Conservation (phyloP, 2,329 filamentous ascomycete genomes). For the Penicillium hordei region DNA sequence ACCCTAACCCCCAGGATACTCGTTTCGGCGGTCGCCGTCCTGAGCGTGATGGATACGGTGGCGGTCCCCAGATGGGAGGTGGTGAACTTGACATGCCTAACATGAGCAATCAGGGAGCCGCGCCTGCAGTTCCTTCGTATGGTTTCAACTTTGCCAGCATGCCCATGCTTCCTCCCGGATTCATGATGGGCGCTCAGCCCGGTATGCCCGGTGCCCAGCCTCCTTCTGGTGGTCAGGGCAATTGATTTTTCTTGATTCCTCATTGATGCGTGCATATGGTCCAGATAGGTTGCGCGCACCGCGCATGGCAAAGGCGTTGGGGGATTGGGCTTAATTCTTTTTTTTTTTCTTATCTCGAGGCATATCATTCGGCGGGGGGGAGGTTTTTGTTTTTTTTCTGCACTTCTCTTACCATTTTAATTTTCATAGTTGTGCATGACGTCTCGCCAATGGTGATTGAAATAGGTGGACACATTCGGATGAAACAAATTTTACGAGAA, state of each 20-base stretch:
- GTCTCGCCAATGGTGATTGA: background rate
- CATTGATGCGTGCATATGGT: conserved; percentile 9
- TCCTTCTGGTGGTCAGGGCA: conserved; percentile 41
- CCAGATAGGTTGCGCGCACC: conserved; percentile 1
- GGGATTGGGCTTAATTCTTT: background rate
- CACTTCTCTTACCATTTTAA: conserved; percentile 1
- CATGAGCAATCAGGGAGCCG: conserved; percentile 50
- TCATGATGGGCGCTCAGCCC: conserved; percentile 44
- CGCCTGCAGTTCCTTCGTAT: conserved; percentile 56
- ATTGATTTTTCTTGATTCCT: conserved; percentile 18
- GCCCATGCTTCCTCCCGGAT: conserved; percentile 51
- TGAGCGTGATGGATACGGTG: conserved; percentile 37
- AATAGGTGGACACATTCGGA: background rate
- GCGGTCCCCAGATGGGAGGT: conserved; percentile 17
- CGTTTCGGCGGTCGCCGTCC: conserved; percentile 32
- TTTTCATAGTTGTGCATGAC: background rate
- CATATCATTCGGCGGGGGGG: conserved; percentile 7
- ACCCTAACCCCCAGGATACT: conserved; percentile 21
- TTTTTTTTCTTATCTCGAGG: conserved; percentile 2
- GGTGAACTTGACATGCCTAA: conserved; percentile 35
- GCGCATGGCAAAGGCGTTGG: conserved; percentile 11
- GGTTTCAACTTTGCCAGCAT: conserved; percentile 54
- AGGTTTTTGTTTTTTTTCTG: conserved; percentile 2
- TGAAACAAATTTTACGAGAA: background rate
- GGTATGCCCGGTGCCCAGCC: conserved; percentile 36